phyloP scores from a whole-genome alignment of 257 asterid species.

The Salvia miltiorrhiza region DNA sequence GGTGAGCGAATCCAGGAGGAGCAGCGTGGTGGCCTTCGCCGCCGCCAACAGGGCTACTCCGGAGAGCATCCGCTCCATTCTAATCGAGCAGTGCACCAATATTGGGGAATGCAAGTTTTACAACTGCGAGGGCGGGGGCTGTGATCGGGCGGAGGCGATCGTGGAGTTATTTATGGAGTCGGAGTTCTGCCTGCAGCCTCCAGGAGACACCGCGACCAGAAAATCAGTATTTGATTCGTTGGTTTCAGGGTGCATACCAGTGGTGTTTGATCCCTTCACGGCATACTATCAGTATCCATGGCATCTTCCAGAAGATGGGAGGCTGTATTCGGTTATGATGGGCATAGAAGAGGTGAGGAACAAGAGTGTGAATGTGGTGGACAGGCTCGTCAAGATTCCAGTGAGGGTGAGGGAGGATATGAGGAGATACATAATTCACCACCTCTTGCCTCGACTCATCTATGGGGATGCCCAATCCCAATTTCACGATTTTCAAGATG shows the following conservation, averaged over 20 bases:
- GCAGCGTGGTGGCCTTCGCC: too few relatives aligned
- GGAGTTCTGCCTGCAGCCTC: slow-evolving; percentile 73
- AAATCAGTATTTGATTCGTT: slow-evolving; percentile 71
- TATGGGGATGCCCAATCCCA: slow-evolving; percentile 49
- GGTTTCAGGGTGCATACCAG: slow-evolving; percentile 61
- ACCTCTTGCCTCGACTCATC: slow-evolving; percentile 53
- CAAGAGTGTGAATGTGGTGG: slow-evolving; percentile 39
- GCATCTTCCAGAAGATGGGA: slow-evolving; percentile 59
- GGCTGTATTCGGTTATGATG: slow-evolving; percentile 48
- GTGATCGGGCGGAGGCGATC: slow-evolving; percentile 45
- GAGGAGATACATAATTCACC: slow-evolving; percentile 65
- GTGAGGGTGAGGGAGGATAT: slow-evolving; percentile 41
- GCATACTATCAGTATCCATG: slow-evolving; percentile 72
- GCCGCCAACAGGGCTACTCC: too few relatives aligned
- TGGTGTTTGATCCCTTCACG: slow-evolving; percentile 57
- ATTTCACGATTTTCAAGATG: slow-evolving; percentile 57
- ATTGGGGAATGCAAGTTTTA: too few relatives aligned
- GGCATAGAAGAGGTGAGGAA: slow-evolving; percentile 53
- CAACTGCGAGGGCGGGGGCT: too few relatives aligned
- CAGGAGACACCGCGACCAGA: slow-evolving; percentile 72
- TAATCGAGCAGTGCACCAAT: too few relatives aligned
- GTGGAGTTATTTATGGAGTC: slow-evolving; percentile 45
- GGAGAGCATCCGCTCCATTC: too few relatives aligned
- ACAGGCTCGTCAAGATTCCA: slow-evolving; percentile 44
- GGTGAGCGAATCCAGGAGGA: too few relatives aligned